Percentiles rank a stretch among this genome's conserved stretches.
These are phyloP conservation scores for Trametopsis cervina DNA, from an alignment of 768 basidiomycete species.

Conservation along the genomic window DNA sequence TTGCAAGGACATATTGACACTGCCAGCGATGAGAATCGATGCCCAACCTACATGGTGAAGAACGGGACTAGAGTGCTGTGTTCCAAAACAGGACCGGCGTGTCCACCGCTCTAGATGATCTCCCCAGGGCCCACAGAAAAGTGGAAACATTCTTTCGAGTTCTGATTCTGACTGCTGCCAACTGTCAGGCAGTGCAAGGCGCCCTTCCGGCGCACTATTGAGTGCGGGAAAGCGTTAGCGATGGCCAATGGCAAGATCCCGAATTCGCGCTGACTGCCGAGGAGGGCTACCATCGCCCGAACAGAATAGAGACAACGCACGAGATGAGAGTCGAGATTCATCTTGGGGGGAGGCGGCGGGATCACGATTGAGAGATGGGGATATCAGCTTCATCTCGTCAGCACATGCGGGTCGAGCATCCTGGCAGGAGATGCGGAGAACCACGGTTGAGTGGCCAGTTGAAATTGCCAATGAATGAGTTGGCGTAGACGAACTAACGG, in stretches of 20 bases:
- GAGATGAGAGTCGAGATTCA: not conserved
- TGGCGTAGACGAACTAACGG: not conserved
- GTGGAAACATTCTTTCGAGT: not conserved
- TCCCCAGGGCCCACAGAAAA: not conserved
- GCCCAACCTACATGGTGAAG: too few relatives aligned
- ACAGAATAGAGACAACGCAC: too few relatives aligned
- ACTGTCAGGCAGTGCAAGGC: too few relatives aligned
- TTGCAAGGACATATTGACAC: too few relatives aligned
- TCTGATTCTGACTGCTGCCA: not conserved
- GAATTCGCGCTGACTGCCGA: not conserved
- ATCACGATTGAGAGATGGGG: not conserved
- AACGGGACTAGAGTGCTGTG: not conserved
- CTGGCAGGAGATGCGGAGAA: too few relatives aligned
- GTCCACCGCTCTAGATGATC: not conserved
- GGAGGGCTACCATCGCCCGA: too few relatives aligned
- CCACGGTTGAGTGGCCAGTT: too few relatives aligned
- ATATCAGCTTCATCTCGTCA: not conserved
- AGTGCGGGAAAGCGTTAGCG: not conserved
- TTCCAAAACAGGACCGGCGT: not conserved
- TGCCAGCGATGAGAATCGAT: too few relatives aligned
- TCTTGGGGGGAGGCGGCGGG: not conserved
- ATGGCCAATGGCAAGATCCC: too few relatives aligned
- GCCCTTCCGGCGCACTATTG: too few relatives aligned
- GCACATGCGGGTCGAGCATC: not conserved
- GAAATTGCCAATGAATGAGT: not conserved